phyloP scores from a whole-genome alignment of 179 eudicot genomes.

The Gypsophila paniculata region DNA sequence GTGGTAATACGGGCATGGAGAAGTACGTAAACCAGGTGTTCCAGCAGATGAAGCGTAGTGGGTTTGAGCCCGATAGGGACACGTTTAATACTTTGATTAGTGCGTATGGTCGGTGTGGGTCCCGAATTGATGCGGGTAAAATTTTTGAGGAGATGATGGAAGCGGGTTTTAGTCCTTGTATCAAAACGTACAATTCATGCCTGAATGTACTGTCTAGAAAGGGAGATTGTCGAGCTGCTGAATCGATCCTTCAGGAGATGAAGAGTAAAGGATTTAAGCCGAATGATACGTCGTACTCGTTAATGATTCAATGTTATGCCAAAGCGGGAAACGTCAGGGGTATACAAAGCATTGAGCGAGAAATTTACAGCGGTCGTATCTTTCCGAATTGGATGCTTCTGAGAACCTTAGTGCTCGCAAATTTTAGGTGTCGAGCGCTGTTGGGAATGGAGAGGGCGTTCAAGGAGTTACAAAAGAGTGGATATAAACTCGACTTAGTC shows the following conservation, averaged over 20 bases:
- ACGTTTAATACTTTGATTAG: slow-evolving; percentile 83
- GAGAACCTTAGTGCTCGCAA: slow-evolving; percentile 64
- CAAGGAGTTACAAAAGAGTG: slow-evolving; percentile 45
- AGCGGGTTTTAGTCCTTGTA: slow-evolving; percentile 75
- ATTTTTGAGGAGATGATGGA: slow-evolving; percentile 73
- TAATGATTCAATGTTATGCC: slow-evolving; percentile 75
- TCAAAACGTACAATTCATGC: slow-evolving; percentile 79
- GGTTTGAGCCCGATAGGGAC: slow-evolving; percentile 83
- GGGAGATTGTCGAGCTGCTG: slow-evolving; percentile 77
- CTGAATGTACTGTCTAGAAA: slow-evolving; percentile 68
- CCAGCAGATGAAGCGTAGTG: slow-evolving; percentile 86
- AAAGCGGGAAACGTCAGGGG: slow-evolving; percentile 63
- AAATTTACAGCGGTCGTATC: slow-evolving; percentile 58
- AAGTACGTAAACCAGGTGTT: slow-evolving; percentile 62
- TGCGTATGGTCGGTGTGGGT: slow-evolving; percentile 83
- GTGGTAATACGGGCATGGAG: slow-evolving; percentile 67
- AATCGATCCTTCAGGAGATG: slow-evolving; percentile 68
- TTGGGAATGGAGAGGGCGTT: slow-evolving; percentile 80
- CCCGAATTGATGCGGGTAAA: slow-evolving; percentile 54
- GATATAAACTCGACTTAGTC: slow-evolving; percentile 80
- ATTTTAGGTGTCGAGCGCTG: slow-evolving; percentile 60
- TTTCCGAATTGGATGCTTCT: slow-evolving; percentile 85
- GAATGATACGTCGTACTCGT: slow-evolving; percentile 67
- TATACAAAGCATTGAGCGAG: slow-evolving; percentile 50
- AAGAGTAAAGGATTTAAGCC: slow-evolving; percentile 74